Conservation (phyloP, 108 stramenopile genomes). For the Conticribra guillardii region DNA sequence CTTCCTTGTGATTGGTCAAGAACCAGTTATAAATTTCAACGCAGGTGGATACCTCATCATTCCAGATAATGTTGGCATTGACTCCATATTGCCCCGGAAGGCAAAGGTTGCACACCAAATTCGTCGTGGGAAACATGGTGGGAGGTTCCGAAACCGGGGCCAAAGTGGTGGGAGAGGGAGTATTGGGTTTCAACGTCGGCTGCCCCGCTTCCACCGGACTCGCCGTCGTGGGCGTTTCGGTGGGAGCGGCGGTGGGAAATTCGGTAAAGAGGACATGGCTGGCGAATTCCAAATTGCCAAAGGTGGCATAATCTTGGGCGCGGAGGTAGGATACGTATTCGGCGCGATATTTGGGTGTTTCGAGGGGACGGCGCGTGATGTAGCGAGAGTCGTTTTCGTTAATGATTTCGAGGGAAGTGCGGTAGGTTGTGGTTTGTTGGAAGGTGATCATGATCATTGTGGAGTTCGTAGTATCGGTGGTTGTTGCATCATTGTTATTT, state of each 20-base stretch:
- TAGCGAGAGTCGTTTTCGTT: constrained; percentile 37
- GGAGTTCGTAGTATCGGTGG: not conserved
- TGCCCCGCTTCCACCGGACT: constrained; percentile 37
- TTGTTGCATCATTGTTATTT: too few relatives aligned
- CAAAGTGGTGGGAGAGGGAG: constrained; percentile 2
- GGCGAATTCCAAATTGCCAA: constrained; percentile 31
- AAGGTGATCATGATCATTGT: constrained; percentile 40
- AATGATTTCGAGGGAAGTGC: constrained; percentile 35
- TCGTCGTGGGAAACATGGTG: constrained; percentile 21
- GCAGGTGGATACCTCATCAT: constrained; percentile 31
- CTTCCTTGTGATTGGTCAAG: constrained; percentile 31
- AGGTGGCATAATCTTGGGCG: constrained; percentile 23
- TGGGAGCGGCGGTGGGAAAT: constrained; percentile 40
- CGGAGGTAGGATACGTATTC: constrained; percentile 49
- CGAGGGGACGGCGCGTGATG: constrained; percentile 44
- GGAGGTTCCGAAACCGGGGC: constrained; percentile 5
- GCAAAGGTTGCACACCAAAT: constrained; percentile 39
- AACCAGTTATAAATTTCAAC: constrained; percentile 40
- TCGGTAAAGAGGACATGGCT: constrained; percentile 42
- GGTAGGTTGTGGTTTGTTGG: constrained; percentile 29
- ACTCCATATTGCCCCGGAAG: constrained; percentile 40
- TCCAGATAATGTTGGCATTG: constrained; percentile 39
- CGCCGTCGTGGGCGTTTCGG: constrained; percentile 17
- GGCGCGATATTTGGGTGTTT: constrained; percentile 48
- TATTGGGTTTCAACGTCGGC: constrained; percentile 38